Evolutionary conservation across 805 yeast genomes (phyloP).

Genomic region (Yamadazyma sp.): DNA sequence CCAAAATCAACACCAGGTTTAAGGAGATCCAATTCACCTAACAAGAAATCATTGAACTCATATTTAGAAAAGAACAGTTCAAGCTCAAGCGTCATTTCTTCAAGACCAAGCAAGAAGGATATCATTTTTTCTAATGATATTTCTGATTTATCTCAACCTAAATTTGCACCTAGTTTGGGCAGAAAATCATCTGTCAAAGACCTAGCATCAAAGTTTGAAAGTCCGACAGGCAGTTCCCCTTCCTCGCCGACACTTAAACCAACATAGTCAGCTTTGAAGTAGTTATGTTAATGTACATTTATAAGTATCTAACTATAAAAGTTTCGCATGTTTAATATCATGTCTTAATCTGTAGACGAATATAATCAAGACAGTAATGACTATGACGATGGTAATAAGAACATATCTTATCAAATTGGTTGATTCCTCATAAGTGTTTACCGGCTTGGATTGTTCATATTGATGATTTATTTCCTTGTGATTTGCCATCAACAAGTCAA

Average conservation of each 20-base stretch:
- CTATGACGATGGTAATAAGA: constrained; percentile 38
- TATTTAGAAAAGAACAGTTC: constrained; percentile 10
- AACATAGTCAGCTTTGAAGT: constrained; percentile 16
- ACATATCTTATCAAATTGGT: constrained; percentile 32
- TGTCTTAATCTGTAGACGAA: constrained; percentile 54
- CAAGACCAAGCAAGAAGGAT: constrained; percentile 22
- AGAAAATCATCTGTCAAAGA: constrained; percentile 34
- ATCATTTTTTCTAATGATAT: constrained; percentile 18
- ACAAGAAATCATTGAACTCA: constrained; percentile 29
- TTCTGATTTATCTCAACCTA: constrained; percentile 26
- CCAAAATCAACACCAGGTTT: constrained; percentile 21
- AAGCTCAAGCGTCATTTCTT: constrained; percentile 15
- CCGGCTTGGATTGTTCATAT: constrained; percentile 15
- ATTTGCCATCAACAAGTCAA: constrained; percentile 37
- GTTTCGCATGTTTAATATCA: constrained; percentile 61
- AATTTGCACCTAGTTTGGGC: constrained; percentile 23
- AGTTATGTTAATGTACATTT: constrained; percentile 5
- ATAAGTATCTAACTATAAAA: constrained; percentile 32
- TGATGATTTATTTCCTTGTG: constrained; percentile 36
- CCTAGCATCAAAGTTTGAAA: constrained; percentile 26
- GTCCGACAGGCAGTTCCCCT: constrained; percentile 8
- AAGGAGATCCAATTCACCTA: constrained; percentile 38
- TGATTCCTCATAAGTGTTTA: constrained; percentile 6
- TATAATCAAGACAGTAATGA: constrained; percentile 39
- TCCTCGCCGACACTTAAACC: constrained; percentile 15